Percentiles rank a stretch among this genome's conserved stretches.
phyloP scores from a whole-genome alignment of 2,329 filamentous ascomycete genomes.

The Colletotrichum salicis region DNA sequence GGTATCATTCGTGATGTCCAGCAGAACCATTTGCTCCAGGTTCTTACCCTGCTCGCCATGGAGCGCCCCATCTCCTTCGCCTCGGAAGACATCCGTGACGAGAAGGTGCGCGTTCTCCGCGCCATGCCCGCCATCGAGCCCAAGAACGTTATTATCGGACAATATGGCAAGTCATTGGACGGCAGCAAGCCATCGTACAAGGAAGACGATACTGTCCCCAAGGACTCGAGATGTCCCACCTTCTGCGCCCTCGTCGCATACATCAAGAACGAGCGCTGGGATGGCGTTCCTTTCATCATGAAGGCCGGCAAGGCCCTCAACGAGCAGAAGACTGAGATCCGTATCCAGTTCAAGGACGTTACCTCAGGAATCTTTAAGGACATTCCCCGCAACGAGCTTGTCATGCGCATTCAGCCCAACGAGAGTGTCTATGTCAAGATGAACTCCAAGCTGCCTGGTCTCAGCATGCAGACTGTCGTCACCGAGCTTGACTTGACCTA shows the following conservation, averaged over 20 bases:
- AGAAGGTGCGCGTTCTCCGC: slow-evolving; percentile 96
- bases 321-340: slow-evolving; percentile 99
- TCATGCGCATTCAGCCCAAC: slow-evolving; percentile 99
- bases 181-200: slow-evolving; percentile 98
- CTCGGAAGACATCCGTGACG: slow-evolving; percentile 96
- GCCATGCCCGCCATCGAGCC: slow-evolving; percentile 95
- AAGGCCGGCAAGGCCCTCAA: slow-evolving; percentile 99
- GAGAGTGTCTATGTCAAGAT: slow-evolving; percentile 99
- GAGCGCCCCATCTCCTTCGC: slow-evolving; percentile 98
- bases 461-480: slow-evolving; percentile 99
- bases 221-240: slow-evolving; percentile 96
- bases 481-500: slow-evolving; percentile 99
- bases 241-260: slow-evolving; percentile 98
- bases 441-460: slow-evolving; percentile 98
- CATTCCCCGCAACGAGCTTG: slow-evolving; percentile 98
- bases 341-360: slow-evolving; percentile 99
- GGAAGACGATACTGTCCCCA: slow-evolving; percentile 97
- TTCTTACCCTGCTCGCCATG: slow-evolving; percentile 96
- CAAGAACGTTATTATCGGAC: slow-evolving; percentile 99
- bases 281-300: slow-evolving; percentile 98
- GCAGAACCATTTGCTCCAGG: slow-evolving; percentile 99
- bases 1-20: slow-evolving; percentile 99
- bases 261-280: slow-evolving; percentile 99
- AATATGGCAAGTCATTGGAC: slow-evolving; percentile 96
- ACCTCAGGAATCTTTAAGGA: slow-evolving; percentile 99